Percentiles rank a stretch among this genome's conserved stretches.
Evolutionary conservation across 176 grass and related monocot genomes (phyloP).

Genomic region (Eleusine indica): DNA sequence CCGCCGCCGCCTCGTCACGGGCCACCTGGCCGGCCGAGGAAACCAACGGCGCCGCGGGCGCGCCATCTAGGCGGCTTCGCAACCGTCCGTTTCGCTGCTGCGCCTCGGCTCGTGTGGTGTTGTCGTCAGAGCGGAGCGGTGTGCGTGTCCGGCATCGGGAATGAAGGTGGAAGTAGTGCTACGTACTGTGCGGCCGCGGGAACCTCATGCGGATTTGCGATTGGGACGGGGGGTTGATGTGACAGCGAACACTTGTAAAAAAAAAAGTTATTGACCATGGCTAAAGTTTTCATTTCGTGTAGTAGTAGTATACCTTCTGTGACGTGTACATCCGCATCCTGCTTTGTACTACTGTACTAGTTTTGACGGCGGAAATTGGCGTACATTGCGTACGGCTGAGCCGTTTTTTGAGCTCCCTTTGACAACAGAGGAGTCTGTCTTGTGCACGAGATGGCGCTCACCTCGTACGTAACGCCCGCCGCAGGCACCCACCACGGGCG

Average conservation of each 20-base stretch:
- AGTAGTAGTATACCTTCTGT: no score
- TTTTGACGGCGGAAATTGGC: background rate
- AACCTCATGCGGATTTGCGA: background rate
- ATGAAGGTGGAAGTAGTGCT: background rate
- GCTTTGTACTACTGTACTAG: no score
- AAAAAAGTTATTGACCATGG: no score
- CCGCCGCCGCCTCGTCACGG: background rate
- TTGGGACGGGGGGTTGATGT: background rate
- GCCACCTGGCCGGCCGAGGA: conserved; percentile 14
- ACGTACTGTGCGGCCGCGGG: background rate
- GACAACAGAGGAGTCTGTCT: no score
- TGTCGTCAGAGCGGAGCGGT: background rate
- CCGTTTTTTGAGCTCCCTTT: no score
- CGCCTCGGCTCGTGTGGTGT: background rate
- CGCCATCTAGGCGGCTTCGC: conserved; percentile 26
- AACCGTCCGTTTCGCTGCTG: conserved; percentile 20
- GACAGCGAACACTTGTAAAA: background rate
- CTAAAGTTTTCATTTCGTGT: no score
- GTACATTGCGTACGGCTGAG: background rate
- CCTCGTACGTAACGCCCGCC: background rate
- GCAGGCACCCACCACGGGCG: background rate
- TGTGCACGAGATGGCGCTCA: background rate
- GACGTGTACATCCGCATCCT: no score
- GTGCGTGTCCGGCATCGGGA: background rate
- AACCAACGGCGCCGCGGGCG: conserved; percentile 14